Evolutionary conservation across 2,329 filamentous ascomycete genomes (phyloP).

Genomic region (Lachnellula willkommii): DNA sequence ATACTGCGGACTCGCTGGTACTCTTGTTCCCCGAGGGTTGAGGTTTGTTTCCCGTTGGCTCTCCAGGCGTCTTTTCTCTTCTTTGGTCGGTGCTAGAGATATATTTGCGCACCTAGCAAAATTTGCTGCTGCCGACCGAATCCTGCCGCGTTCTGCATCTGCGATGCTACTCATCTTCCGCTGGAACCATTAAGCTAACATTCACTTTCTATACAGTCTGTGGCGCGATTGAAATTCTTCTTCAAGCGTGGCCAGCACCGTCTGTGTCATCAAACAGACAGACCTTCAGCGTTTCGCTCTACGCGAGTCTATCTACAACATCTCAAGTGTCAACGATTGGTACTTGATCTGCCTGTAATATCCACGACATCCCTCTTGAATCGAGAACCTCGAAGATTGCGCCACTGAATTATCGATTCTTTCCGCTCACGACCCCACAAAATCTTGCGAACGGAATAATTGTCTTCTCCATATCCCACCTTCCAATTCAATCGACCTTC

Average conservation of each 20-base stretch:
- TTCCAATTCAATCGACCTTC: not conserved
- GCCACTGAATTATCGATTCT: conserved; percentile 1
- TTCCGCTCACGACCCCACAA: not conserved
- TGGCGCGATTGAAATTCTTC: conserved; percentile 9
- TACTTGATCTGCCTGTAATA: conserved; percentile 13
- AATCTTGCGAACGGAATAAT: not conserved
- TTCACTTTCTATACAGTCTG: conserved; percentile 11
- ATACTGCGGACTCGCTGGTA: conserved; percentile 10
- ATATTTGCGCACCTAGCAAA: conserved; percentile 19
- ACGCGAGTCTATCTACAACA: conserved; percentile 22
- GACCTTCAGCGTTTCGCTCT: conserved; percentile 13
- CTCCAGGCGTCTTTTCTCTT: conserved; percentile 3
- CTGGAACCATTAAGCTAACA: conserved; percentile 16
- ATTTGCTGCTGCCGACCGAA: conserved; percentile 4
- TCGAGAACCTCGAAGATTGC: conserved; percentile 1
- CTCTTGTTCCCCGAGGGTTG: conserved; percentile 12
- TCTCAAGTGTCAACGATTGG: conserved; percentile 9
- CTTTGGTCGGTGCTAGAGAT: conserved; percentile 9
- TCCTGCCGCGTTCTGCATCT: conserved; percentile 2
- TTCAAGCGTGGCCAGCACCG: conserved; percentile 21
- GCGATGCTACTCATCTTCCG: conserved; percentile 6
- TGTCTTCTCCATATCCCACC: not conserved
- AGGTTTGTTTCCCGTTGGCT: conserved; percentile 13
- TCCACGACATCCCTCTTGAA: not conserved
- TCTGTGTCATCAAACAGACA: conserved; percentile 26